A percentile compares a stretch with the other conserved stretches of the same genome.
Conservation (phyloP, 2,329 filamentous ascomycete species). For the Neoscytalidium dimidiatum region DNA sequence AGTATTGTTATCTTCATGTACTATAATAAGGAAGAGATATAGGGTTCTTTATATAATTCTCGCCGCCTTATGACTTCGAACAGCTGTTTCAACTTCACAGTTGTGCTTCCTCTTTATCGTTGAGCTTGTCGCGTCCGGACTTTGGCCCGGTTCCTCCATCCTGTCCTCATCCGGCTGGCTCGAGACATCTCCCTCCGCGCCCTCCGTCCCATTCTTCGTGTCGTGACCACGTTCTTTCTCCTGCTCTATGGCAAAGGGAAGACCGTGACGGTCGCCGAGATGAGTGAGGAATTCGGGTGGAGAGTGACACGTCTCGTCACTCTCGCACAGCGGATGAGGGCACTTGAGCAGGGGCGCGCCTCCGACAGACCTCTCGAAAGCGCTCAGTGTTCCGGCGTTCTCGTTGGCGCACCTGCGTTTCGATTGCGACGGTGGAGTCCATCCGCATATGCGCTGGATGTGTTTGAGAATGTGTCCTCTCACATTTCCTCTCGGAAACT, state of each 20-base stretch:
- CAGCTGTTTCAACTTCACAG: too few species aligned
- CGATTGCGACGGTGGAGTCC: background rate
- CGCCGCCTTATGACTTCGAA: too few species aligned
- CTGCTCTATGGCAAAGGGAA: background rate
- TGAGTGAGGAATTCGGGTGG: background rate
- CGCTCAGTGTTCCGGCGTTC: background rate
- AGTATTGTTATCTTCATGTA: too few species aligned
- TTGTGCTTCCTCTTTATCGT: background rate
- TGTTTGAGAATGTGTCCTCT: background rate
- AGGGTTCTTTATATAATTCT: too few species aligned
- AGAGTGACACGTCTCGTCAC: background rate
- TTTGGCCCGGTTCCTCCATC: background rate
- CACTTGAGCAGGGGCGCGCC: background rate
- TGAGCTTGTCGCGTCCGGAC: background rate
- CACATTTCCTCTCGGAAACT: background rate
- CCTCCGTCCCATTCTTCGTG: background rate
- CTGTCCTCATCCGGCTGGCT: background rate
- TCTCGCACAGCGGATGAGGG: background rate
- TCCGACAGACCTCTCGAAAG: background rate
- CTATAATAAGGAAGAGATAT: too few species aligned
- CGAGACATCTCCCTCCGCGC: too few species aligned
- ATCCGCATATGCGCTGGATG: background rate
- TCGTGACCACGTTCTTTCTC: background rate
- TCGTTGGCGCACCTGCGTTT: background rate
- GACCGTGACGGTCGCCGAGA: background rate